These are phyloP conservation scores for Phytopythium sindhum DNA, from an alignment of 352 stramenopile genomes.

Conservation along the genomic window DNA sequence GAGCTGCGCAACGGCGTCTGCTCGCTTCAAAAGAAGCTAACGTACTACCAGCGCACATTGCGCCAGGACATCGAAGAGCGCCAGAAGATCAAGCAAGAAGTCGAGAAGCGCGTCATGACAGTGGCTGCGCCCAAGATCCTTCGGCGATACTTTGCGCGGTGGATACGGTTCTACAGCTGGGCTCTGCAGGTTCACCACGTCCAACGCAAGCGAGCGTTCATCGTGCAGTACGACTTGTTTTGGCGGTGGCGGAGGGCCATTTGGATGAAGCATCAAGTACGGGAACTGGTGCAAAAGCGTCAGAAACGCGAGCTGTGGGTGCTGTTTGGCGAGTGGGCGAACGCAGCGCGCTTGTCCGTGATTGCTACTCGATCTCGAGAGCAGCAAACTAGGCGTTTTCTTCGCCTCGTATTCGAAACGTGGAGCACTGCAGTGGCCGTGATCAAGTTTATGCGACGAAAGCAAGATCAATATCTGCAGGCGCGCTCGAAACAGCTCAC, in stretches of 20 bases:
- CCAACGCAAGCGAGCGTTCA: slow-evolving; percentile 36
- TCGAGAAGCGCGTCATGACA: slow-evolving; percentile 31
- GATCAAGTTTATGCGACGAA: slow-evolving; percentile 13
- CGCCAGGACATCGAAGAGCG: slow-evolving; percentile 39
- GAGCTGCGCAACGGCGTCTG: slow-evolving; percentile 55
- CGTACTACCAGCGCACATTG: slow-evolving; percentile 36
- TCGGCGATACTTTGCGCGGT: slow-evolving; percentile 53
- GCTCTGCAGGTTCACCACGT: slow-evolving; percentile 45
- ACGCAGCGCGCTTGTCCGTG: slow-evolving; percentile 46
- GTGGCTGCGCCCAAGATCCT: slow-evolving; percentile 53
- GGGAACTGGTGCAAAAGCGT: slow-evolving; percentile 18
- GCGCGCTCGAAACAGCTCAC: not conserved
- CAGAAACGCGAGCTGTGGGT: slow-evolving; percentile 17
- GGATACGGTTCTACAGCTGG: slow-evolving; percentile 56
- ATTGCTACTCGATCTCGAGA: slow-evolving; percentile 36
- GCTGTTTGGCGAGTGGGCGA: slow-evolving; percentile 56
- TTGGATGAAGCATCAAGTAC: slow-evolving; percentile 48
- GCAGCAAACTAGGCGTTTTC: slow-evolving; percentile 21
- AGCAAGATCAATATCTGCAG: slow-evolving; percentile 3
- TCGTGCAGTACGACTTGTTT: slow-evolving; percentile 59
- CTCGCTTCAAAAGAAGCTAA: slow-evolving; percentile 39
- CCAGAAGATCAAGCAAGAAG: slow-evolving; percentile 52
- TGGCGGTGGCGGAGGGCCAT: slow-evolving; percentile 55
- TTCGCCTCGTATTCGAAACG: slow-evolving; percentile 23
- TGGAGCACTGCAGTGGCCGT: slow-evolving; percentile 33